Evolutionary conservation across 345 rosid genomes (phyloP).

Genomic region (Eucalyptus regnans): DNA sequence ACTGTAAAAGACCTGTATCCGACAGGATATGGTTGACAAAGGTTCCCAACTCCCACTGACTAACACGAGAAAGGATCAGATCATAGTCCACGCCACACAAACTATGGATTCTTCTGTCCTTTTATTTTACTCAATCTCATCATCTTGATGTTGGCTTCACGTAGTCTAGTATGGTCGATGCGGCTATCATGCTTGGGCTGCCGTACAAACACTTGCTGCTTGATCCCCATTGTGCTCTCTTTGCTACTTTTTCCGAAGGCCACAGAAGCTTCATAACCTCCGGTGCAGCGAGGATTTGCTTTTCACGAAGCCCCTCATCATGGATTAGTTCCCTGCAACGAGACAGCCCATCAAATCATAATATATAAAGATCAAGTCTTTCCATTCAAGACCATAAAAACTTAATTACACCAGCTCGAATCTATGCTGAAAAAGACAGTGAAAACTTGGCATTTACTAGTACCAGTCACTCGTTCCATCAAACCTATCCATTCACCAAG

Average conservation of each 20-base stretch:
- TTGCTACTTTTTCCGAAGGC: conserved; percentile 21
- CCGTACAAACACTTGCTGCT: background rate
- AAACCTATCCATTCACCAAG: background rate
- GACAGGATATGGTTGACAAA: background rate
- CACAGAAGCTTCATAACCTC: conserved; percentile 39
- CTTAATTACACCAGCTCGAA: background rate
- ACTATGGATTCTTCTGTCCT: background rate
- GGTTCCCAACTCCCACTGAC: background rate
- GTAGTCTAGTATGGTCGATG: conserved; percentile 42
- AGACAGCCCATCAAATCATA: background rate
- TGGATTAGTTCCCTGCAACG: conserved; percentile 45
- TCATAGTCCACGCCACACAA: background rate
- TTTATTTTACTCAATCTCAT: background rate
- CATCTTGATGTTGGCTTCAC: conserved; percentile 8
- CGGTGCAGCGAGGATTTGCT: conserved; percentile 52
- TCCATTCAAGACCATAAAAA: background rate
- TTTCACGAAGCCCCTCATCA: conserved; percentile 23
- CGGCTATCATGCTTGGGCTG: conserved; percentile 67
- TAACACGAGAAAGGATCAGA: background rate
- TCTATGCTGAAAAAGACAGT: background rate
- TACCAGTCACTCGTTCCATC: background rate
- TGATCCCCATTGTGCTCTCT: background rate
- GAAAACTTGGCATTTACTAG: background rate
- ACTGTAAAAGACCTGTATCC: background rate
- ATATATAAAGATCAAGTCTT: background rate